phyloP scores from a whole-genome alignment of 345 rosid species.

The Hypericum androsaemum region DNA sequence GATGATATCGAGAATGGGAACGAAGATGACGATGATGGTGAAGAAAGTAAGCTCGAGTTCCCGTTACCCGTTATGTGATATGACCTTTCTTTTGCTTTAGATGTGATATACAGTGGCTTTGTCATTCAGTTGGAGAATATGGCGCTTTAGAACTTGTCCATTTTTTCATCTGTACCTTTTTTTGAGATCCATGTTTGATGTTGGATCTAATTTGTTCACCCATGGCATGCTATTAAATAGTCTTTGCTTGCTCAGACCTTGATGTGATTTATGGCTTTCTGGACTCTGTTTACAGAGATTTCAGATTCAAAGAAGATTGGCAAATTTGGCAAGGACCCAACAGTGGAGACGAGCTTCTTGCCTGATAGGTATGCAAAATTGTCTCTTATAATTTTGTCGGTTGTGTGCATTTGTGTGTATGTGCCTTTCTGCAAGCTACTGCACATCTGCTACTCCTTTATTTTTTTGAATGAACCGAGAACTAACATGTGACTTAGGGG shows the following conservation, averaged over 20 bases:
- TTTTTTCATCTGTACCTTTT: no score
- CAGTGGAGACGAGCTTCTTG: slow-evolving; percentile 89
- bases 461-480: slow-evolving; percentile 12
- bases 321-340: slow-evolving; percentile 91
- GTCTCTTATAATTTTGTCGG: slow-evolving; percentile 7
- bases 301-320: slow-evolving; percentile 35
- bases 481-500: slow-evolving; percentile 54
- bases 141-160: no score
- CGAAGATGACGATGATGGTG: slow-evolving; percentile 54
- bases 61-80: slow-evolving; percentile 3
- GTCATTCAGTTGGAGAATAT: background rate
- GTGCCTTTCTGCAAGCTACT: background rate
- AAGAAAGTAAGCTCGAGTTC: slow-evolving; percentile 30
- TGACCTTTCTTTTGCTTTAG: background rate
- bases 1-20: slow-evolving; percentile 75
- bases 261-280: no score
- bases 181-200: no score
- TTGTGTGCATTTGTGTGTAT: background rate
- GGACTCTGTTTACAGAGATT: slow-evolving; percentile 4
- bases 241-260: no score
- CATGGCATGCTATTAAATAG: no score
- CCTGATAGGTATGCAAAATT: slow-evolving; percentile 76
- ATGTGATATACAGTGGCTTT: background rate
- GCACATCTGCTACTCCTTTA: background rate
- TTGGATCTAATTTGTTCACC: no score